phyloP scores from a whole-genome alignment of 164 flowering plant genomes.

The Buxus sempervirens region DNA sequence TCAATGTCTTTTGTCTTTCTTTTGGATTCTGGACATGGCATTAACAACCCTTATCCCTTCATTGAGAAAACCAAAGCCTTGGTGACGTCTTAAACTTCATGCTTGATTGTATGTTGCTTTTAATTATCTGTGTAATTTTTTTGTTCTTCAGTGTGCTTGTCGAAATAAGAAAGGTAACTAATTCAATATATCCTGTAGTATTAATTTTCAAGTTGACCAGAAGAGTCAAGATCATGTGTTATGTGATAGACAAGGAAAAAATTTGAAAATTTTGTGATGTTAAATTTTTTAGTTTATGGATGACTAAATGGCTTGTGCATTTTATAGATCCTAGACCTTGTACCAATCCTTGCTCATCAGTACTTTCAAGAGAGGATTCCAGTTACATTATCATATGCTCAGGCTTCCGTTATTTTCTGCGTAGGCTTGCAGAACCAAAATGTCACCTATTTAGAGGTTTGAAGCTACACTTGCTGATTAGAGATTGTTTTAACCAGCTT shows the following conservation, averaged over 20 bases:
- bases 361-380: slow-evolving; percentile 77
- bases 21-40: no score
- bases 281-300: neutral
- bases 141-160: no score
- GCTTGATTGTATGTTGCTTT: no score
- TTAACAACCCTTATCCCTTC: no score
- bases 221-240: neutral
- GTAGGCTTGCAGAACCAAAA: slow-evolving; percentile 70
- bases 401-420: slow-evolving; percentile 77
- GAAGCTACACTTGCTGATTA: neutral
- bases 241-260: neutral
- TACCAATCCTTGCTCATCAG: slow-evolving; percentile 47
- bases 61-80: no score
- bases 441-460: slow-evolving; percentile 65
- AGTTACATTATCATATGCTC: slow-evolving; percentile 58
- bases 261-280: neutral
- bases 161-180: no score
- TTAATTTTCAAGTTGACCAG: no score
- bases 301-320: slow-evolving; percentile 1
- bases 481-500: neutral
- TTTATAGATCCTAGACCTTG: slow-evolving; percentile 60
- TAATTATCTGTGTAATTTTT: no score
- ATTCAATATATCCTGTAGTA: no score
- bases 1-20: no score
- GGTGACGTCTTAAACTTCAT: no score